phyloP scores from a whole-genome alignment of 169 alveolate species.

The Cystoisospora suis region DNA sequence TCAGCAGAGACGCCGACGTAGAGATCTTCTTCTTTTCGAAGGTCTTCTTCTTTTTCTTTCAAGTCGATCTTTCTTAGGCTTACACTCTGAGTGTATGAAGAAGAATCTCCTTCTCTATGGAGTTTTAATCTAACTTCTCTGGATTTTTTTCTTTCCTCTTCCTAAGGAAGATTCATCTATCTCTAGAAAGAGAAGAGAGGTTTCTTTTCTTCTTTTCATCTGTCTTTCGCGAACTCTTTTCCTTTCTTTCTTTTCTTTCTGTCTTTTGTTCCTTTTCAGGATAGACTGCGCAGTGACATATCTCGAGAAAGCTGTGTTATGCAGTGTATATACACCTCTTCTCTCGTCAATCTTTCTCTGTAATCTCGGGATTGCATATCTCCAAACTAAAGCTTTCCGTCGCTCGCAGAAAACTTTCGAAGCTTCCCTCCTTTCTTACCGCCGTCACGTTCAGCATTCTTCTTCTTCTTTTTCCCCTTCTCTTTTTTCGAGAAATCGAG shows the following conservation, averaged over 20 bases:
- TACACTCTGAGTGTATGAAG: too few species aligned
- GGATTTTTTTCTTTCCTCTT: too few species aligned
- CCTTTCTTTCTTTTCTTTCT: neutral
- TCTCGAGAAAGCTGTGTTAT: neutral
- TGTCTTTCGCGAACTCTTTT: neutral
- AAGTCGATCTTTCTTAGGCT: neutral
- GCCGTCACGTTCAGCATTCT: too few species aligned
- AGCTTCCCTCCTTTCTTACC: neutral
- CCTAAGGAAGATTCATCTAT: too few species aligned
- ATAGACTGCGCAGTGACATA: neutral
- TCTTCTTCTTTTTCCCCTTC: too few species aligned
- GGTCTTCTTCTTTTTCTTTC: neutral
- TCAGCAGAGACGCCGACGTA: too few species aligned
- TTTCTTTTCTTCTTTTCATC: neutral
- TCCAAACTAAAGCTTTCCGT: neutral
- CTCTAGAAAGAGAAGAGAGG: too few species aligned
- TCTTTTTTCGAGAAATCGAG: too few species aligned
- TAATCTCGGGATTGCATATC: slow-evolving; percentile 1
- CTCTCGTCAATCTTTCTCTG: neutral
- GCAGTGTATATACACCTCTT: neutral
- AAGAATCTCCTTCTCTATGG: too few species aligned
- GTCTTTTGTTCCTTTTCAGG: neutral
- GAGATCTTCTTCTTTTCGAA: too few species aligned
- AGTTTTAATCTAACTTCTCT: too few species aligned
- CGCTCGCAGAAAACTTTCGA: neutral